These are phyloP conservation scores for Penicillium rolfsii DNA, from an alignment of 2,329 filamentous ascomycete genomes.

Conservation along the genomic window DNA sequence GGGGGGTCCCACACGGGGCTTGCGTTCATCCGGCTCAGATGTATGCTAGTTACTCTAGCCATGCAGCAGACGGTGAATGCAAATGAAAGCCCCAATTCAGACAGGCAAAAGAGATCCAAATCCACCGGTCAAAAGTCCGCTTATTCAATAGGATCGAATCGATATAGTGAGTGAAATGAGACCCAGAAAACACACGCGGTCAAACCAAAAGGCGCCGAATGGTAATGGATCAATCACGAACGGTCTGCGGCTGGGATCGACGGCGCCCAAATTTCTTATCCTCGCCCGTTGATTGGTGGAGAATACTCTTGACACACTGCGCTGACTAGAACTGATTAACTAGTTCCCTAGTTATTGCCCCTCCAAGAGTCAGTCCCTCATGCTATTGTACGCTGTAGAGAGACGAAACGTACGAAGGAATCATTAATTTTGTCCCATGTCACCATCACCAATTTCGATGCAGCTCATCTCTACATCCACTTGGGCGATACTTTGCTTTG, in stretches of 20 bases:
- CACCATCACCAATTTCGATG: not conserved
- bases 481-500: not conserved
- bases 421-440: too few relatives aligned
- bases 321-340: constrained; percentile 32
- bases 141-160: not conserved
- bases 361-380: not conserved
- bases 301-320: constrained; percentile 35
- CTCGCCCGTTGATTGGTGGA: constrained; percentile 30
- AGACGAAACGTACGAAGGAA: too few relatives aligned
- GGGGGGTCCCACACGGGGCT: not conserved
- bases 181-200: not conserved
- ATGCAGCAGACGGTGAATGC: not conserved
- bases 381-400: too few relatives aligned
- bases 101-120: not conserved
- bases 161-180: not conserved
- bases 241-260: constrained; percentile 18
- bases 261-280: constrained; percentile 33
- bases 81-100: not conserved
- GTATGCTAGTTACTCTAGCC: too few relatives aligned
- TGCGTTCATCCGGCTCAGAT: not conserved
- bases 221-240: constrained; percentile 6
- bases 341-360: not conserved
- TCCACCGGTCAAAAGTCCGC: not conserved
- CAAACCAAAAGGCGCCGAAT: constrained; percentile 16
- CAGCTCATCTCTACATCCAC: not conserved